These are phyloP conservation scores for Neurospora terricola DNA, from an alignment of 495 filamentous ascomycete genomes.

Conservation along the genomic window DNA sequence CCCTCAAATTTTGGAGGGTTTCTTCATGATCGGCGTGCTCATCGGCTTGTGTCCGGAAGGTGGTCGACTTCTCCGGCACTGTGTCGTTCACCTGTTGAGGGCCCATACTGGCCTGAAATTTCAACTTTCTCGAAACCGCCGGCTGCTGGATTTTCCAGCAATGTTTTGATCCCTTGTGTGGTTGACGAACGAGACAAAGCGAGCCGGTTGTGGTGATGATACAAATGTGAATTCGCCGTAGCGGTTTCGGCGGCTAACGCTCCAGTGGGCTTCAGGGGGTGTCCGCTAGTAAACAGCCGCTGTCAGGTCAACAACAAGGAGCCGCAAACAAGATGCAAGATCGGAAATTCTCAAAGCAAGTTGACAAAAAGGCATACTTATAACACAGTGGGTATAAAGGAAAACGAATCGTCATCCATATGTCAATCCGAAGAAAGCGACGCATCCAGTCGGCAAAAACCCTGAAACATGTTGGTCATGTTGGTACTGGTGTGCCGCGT, in stretches of 20 bases:
- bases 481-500: no score
- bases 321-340: not conserved
- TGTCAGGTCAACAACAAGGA: not conserved
- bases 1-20: not conserved
- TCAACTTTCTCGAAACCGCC: no score
- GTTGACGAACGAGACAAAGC: not conserved
- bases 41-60: conserved; percentile 2
- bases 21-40: conserved; percentile 5
- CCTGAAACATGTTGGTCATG: not conserved
- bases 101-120: not conserved
- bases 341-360: not conserved
- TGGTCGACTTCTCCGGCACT: not conserved
- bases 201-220: not conserved
- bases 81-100: not conserved
- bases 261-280: not conserved
- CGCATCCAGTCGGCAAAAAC: not conserved
- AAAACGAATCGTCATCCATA: not conserved
- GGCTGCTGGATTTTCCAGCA: not conserved
- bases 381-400: not conserved
- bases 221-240: not conserved
- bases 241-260: not conserved
- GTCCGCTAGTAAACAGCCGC: not conserved
- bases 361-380: not conserved
- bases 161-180: not conserved
- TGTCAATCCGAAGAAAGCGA: not conserved